Evolutionary conservation across 176 grass and related monocot genomes (phyloP).

Genomic region (Tuctoria greenei): DNA sequence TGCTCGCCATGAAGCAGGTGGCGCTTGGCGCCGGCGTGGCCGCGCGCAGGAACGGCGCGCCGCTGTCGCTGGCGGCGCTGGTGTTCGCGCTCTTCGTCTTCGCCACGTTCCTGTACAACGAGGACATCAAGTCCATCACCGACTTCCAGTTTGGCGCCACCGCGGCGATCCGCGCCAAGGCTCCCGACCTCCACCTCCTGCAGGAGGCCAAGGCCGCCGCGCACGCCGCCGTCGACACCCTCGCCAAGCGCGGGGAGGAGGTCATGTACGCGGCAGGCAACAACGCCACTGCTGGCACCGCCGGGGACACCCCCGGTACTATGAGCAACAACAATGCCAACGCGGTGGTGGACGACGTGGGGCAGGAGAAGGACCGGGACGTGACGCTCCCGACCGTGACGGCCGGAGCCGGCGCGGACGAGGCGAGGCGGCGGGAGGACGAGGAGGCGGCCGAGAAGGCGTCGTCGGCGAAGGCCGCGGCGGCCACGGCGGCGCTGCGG

Average conservation of each 20-base stretch:
- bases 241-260: constrained; percentile 50
- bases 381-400: constrained; percentile 60
- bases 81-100: constrained; percentile 82
- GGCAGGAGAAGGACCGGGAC: constrained; percentile 68
- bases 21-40: constrained; percentile 60
- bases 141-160: constrained; percentile 68
- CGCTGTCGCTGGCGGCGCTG: constrained; percentile 59
- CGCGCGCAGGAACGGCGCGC: constrained; percentile 65
- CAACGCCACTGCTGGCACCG: not conserved
- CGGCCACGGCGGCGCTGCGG: constrained; percentile 42
- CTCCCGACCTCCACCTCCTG: constrained; percentile 54
- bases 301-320: no score
- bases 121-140: constrained; percentile 89
- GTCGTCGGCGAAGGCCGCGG: constrained; percentile 37
- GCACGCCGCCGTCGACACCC: constrained; percentile 53
- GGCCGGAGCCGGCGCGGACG: constrained; percentile 35
- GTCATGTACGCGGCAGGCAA: constrained; percentile 47
- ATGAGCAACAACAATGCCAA: not conserved
- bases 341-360: constrained; percentile 38
- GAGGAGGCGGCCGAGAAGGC: constrained; percentile 58
- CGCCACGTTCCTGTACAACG: constrained; percentile 88
- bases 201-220: constrained; percentile 57
- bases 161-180: constrained; percentile 46
- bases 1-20: constrained; percentile 75
- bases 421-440: constrained; percentile 36